Evolutionary conservation across 768 basidiomycete species (phyloP), one percentile per base, ranked within the genome.

Genomic region (Solioccasus polychromus): DNA sequence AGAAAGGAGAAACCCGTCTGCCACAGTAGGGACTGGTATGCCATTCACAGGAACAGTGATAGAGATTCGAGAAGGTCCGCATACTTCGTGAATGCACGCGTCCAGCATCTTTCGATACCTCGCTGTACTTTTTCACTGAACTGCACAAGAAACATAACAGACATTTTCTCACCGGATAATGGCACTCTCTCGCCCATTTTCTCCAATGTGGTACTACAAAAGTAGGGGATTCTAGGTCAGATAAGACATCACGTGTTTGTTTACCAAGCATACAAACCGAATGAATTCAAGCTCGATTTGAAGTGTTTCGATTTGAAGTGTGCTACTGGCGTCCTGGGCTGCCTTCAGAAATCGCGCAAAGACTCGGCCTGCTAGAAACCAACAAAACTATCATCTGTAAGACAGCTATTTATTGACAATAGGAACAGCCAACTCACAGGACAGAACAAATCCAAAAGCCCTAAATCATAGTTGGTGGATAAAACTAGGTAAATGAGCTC

Each of bases 391-490:
- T 23, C 25, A 24, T 31, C 17, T 40, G 44, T 17, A 18, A 48
- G 29, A 26, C 6, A 17, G 23, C 24, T 22, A 34, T 15, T 45
- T 32, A 6, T 4, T 3, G 41, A 24, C 29, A 35, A 19, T 24
- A 24, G 39, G 20, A 42, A 26, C 4, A 30, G n/a, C 38, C 28
- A 44, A 47, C 78, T 59, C 60, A 86, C 85, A 49, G 82, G 72
- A 53, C 80, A 82, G 54, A 86, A 85, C n/a, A 77, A 71, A 53
- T 87, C 86, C 28, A 88, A 59, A 3, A 85, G 70, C 5, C 83
- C 79, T 15, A 87, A 72, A 55, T 88, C 85, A 55, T 75, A 88
- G 49, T 81, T 88, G 0, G 87, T 88, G 7, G 83, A 80, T 61
- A 74, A 78, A 22, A 87, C 72, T 14, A 68, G 71, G 57, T 86